A percentile compares a stretch with the other conserved stretches of the same genome.
phyloP scores from a whole-genome alignment of 441 rosid genomes.

The Gossypium trilobum region DNA sequence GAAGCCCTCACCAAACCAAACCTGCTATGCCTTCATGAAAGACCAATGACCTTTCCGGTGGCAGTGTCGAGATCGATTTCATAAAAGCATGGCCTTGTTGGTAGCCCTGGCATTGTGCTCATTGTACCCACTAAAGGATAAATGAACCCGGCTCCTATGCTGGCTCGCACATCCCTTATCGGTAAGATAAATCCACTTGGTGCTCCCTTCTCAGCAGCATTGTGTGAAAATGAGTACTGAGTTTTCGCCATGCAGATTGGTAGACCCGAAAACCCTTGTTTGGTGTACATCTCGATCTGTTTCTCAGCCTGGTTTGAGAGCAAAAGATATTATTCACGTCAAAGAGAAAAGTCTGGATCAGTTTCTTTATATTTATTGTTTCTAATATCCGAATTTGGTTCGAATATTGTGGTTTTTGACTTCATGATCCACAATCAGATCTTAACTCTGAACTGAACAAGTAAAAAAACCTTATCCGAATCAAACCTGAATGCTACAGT shows the following conservation, averaged over 20 bases:
- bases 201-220: constrained; percentile 73
- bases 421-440: not conserved
- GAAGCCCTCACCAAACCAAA: not conserved
- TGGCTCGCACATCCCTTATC: constrained; percentile 79
- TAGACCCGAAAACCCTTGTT: constrained; percentile 69
- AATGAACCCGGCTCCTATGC: constrained; percentile 91
- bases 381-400: not conserved
- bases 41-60: constrained; percentile 79
- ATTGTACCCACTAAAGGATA: constrained; percentile 92
- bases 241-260: constrained; percentile 97
- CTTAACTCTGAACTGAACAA: not conserved
- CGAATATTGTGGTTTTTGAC: not conserved
- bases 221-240: constrained; percentile 80
- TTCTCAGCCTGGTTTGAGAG: constrained; percentile 61
- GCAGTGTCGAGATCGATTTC: constrained; percentile 69
- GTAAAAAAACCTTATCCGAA: not conserved
- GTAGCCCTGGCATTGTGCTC: constrained; percentile 98
- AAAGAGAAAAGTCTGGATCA: not conserved
- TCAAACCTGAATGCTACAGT: too few relatives aligned
- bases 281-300: constrained; percentile 82
- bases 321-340: not conserved
- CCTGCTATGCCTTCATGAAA: constrained; percentile 35
- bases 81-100: constrained; percentile 90
- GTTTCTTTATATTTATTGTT: not conserved
- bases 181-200: constrained; percentile 73